Evolutionary conservation across 495 filamentous ascomycete genomes (phyloP), one percentile per base, ranked within the genome.

Genomic region (Gamarada debralockiae): DNA sequence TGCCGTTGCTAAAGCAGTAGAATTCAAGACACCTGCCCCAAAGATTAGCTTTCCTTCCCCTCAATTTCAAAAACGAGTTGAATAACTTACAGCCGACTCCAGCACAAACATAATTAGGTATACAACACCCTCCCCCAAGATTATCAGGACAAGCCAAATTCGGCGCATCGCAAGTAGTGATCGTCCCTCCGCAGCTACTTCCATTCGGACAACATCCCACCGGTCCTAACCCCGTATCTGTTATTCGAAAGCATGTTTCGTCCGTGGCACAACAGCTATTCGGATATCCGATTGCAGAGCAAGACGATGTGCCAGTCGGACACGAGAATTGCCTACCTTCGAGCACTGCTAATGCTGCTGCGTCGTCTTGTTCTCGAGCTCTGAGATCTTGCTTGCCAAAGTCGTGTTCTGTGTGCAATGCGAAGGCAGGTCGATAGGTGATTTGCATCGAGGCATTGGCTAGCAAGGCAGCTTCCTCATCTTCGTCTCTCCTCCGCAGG

Each of bases 141-240:
- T 73, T 77, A 15, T 76, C 72, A 1, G 83, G 73, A 62, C 93
- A 98, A 20, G 76, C 73, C 12, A 78, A 77, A 65, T 89, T 85
- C 13, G 82, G 84, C 0, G 64, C 65, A 45, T 72, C 68, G 60
- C 92, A 98, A 2, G 62, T 63, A 0, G 74, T 73, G 36, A 96
- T 79, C 6, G 70, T 67, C 6, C 85, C 82, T 3, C 76, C 72
- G 66, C 93, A 98, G 4, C 62, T 79, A 59, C 78, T 65, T 2
- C 90, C 90, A 24, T 66, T 65, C 14, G 85, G 85, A 73, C 92
- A 98, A 65, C 92, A 98, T 2, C 91, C 93, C 1, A 96, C 88
- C 49, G 80, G 77, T 0, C 90, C 90, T 29, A 79, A 69, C 0
- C 86, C 87, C 2, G 81, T 85, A 59, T 93, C 82, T n/a, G 73